Evolutionary conservation across 441 rosid genomes (phyloP).

Genomic region (Hura crepitans): DNA sequence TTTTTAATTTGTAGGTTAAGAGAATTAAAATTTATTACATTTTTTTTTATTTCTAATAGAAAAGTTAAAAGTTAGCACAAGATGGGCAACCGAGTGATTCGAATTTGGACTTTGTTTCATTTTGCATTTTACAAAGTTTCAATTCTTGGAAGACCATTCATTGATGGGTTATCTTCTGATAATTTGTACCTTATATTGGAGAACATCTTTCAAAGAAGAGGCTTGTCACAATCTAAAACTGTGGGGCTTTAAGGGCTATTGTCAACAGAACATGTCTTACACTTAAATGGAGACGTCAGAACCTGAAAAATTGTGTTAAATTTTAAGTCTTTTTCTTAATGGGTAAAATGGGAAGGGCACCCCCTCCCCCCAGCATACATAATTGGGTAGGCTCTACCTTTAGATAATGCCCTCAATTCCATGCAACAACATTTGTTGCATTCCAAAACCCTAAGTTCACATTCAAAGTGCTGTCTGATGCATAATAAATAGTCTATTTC

Average conservation of each 20-base stretch:
- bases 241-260: conserved; percentile 15
- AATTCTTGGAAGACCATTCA: not conserved
- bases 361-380: not conserved
- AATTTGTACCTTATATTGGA: conserved; percentile 9
- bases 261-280: too few species aligned
- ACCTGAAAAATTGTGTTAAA: not conserved
- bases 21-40: too few species aligned
- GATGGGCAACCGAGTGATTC: not conserved
- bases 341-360: conserved; percentile 23
- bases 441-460: not conserved
- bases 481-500: not conserved
- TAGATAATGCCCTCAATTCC: conserved; percentile 20
- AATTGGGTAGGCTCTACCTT: not conserved
- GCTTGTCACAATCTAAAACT: conserved; percentile 15
- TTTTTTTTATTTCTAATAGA: not conserved
- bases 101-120: not conserved
- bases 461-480: not conserved
- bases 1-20: too few species aligned
- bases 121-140: not conserved
- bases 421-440: conserved; percentile 2
- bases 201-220: not conserved
- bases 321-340: conserved; percentile 21
- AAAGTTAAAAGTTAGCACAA: not conserved
- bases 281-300: not conserved
- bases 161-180: not conserved